phyloP scores from a whole-genome alignment of 2,329 filamentous ascomycete genomes.

The Aspergillaceae sp. region DNA sequence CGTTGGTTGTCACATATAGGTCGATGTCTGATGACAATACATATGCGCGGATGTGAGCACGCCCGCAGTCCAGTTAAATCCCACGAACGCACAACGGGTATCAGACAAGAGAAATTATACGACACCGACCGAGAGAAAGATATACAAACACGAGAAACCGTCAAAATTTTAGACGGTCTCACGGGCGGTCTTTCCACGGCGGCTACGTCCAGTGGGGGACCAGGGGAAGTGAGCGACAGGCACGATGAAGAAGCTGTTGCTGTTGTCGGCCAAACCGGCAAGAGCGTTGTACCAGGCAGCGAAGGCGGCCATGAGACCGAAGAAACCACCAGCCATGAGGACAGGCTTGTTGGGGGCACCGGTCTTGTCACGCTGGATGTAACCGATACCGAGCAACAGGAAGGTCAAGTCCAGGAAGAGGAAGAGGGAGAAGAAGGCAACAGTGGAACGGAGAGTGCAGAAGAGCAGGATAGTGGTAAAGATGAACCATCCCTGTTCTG shows the following conservation, averaged over 20 bases:
- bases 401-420: conserved; percentile 69
- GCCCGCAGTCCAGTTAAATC: not conserved
- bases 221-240: conserved; percentile 93
- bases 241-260: conserved; percentile 78
- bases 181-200: conserved; percentile 47
- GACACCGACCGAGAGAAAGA: not conserved
- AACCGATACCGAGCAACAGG: conserved; percentile 59
- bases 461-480: conserved; percentile 68
- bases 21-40: not conserved
- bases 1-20: too few species aligned
- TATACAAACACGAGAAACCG: not conserved
- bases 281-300: conserved; percentile 81
- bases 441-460: conserved; percentile 66
- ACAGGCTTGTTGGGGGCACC: conserved; percentile 40
- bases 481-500: conserved; percentile 62
- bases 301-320: conserved; percentile 74
- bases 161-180: conserved; percentile 25
- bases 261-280: conserved; percentile 65
- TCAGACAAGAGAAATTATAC: too few species aligned
- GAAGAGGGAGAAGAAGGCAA: conserved; percentile 72
- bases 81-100: not conserved
- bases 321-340: conserved; percentile 64
- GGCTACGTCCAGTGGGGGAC: conserved; percentile 66
- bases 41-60: not conserved
- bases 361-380: conserved; percentile 46